Base-by-base conservation (phyloP, 495 filamentous ascomycete species). In the Daldinia decipiens region DNA sequence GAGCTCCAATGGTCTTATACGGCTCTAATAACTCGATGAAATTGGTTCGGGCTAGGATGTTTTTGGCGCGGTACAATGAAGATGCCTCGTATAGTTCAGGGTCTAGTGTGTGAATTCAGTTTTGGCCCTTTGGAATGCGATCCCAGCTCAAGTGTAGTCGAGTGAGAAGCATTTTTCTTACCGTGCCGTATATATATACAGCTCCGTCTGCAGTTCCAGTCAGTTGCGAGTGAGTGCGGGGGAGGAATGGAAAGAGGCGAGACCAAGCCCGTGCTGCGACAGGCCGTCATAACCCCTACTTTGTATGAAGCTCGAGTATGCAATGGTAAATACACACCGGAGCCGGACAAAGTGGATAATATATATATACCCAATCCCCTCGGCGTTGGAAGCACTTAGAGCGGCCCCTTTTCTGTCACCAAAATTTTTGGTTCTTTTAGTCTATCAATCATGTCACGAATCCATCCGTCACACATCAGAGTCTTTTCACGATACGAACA, bases 401-500 rank as follows among this genome's bases (percentile, higher is more conserved):
- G 17, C 17, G 7, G 17, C 19, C 34, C 26, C 50, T 43, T 55
- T 45, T 45, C 51, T 38, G 26, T 55, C 34, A 13, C 47, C 36
- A 2, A 43, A 43, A 9, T 26, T 34, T 53, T 31, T n/a, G n/a
- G n/a, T n/a, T n/a, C n/a, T n/a, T 53, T 53, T 31, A 53, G 32
- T 59, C 31, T 60, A 27, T 59, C 29, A 26, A 27, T 67, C 39
- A 50, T 39, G 66, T 63, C 52, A 69, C 66, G 59, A 69, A 63
- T 59, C 17, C 21, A 52, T 53, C 34, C 34, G 34, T 36, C 40
- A 9, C 65, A 56, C 31, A 56, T 31, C 29, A 21, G 6, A 32
- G 13, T 32, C 29, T 29, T 31, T 54, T 5, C 53, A 68, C 43
- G 59, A 52, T 43, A 62, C 43, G 52, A 59, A 43, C 32, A 47